Percentiles rank a stretch among this genome's conserved stretches.
Evolutionary conservation across 2,329 filamentous ascomycete species (phyloP).

Genomic region (Colletotrichum australisinense): DNA sequence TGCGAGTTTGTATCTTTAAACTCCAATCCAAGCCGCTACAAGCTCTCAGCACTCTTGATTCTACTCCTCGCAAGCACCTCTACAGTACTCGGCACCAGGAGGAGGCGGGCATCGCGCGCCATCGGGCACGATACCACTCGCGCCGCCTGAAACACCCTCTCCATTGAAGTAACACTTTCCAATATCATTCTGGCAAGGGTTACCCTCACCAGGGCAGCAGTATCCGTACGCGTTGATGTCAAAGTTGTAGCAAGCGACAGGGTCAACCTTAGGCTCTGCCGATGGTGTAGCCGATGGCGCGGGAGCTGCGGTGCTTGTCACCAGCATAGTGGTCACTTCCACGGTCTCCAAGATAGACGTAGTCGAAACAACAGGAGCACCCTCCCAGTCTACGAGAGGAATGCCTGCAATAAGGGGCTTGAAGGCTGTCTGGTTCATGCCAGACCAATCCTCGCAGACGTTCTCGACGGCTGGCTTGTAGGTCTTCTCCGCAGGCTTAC

Average conservation of each 20-base stretch:
- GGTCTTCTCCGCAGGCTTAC: background rate
- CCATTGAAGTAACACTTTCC: background rate
- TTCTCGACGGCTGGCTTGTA: constrained; percentile 3
- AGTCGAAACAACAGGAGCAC: too few relatives aligned
- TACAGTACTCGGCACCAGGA: background rate
- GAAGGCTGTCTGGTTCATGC: constrained; percentile 12
- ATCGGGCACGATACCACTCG: background rate
- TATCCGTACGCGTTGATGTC: constrained; percentile 7
- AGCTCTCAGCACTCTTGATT: background rate
- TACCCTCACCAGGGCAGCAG: background rate
- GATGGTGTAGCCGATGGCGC: too few relatives aligned
- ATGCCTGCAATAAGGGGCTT: background rate
- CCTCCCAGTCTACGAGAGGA: background rate
- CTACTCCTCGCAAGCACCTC: background rate
- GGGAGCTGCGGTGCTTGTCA: too few relatives aligned
- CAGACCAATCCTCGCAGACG: constrained; percentile 3
- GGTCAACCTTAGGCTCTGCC: background rate
- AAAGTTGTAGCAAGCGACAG: constrained; percentile 8
- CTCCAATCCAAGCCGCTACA: too few relatives aligned
- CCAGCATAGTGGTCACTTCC: too few relatives aligned
- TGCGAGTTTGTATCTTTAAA: too few relatives aligned
- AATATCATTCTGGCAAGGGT: background rate
- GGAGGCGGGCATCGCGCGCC: constrained; percentile 4
- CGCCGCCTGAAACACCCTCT: constrained; percentile 5
- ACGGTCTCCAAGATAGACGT: too few relatives aligned